Conservation (phyloP, 2,329 filamentous ascomycete genomes). For the Pestalotiopsis sp. region DNA sequence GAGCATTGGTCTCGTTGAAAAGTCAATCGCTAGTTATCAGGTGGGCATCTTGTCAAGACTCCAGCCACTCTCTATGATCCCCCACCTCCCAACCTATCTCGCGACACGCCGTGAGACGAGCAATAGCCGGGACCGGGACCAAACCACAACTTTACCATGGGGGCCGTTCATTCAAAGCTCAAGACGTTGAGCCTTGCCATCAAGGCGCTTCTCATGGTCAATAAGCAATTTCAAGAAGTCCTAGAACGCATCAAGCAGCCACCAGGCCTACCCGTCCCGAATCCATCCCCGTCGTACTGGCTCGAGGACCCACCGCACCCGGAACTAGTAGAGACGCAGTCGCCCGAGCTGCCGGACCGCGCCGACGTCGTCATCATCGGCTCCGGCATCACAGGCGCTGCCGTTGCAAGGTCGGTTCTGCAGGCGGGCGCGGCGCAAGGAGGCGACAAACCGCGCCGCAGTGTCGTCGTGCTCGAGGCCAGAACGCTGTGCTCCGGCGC, state of each 20-base stretch:
- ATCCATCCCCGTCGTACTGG: conserved; percentile 50
- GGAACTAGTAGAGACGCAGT: conserved; percentile 38
- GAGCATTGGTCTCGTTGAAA: too few relatives aligned
- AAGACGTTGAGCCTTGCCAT: conserved; percentile 26
- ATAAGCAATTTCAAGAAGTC: conserved; percentile 24
- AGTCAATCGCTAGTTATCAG: too few relatives aligned
- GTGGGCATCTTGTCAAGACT: not conserved
- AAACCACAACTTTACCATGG: conserved; percentile 29
- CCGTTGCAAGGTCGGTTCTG: conserved; percentile 38
- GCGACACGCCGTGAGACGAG: not conserved
- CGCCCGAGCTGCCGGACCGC: conserved; percentile 34
- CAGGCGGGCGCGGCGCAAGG: conserved; percentile 15
- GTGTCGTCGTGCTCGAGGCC: conserved; percentile 53
- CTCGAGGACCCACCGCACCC: conserved; percentile 44
- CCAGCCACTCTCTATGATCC: not conserved
- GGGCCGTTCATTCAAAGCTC: conserved; percentile 32
- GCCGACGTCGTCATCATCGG: conserved; percentile 56
- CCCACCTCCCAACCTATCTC: not conserved
- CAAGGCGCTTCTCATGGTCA: conserved; percentile 29
- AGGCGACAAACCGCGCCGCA: not conserved
- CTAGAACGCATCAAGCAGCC: conserved; percentile 4
- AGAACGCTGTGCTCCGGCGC: conserved; percentile 52
- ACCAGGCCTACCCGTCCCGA: conserved; percentile 43
- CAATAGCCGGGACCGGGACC: not conserved
- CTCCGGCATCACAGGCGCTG: conserved; percentile 55